Evolutionary conservation across 106 monocot species (phyloP).

Genomic region (Dactylorhiza incarnata): DNA sequence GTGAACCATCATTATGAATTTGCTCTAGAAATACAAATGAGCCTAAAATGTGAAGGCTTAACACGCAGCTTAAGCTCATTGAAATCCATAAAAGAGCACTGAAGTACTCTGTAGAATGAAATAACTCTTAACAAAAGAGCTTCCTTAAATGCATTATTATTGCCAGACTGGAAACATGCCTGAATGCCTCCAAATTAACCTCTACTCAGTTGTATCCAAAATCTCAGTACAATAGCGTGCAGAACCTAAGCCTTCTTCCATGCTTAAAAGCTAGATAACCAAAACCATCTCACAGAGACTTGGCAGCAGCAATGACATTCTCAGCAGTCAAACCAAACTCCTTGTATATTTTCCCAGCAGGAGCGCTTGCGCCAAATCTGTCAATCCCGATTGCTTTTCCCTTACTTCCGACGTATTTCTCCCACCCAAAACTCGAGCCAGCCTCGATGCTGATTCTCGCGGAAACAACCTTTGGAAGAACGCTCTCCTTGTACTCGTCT

Average conservation of each 20-base stretch:
- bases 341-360: slow-evolving; percentile 68
- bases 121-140: no score
- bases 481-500: slow-evolving; percentile 65
- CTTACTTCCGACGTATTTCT: slow-evolving; percentile 45
- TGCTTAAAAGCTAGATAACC: neutral
- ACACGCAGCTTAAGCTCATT: neutral
- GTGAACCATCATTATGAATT: no score
- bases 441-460: slow-evolving; percentile 71
- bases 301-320: slow-evolving; percentile 43
- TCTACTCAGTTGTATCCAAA: neutral
- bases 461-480: slow-evolving; percentile 40
- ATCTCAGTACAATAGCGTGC: neutral
- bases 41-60: neutral
- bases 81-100: neutral
- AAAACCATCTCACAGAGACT: slow-evolving; percentile 25
- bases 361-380: slow-evolving; percentile 72
- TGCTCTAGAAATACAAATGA: no score
- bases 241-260: neutral
- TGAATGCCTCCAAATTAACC: neutral
- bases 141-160: neutral
- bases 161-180: neutral
- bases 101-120: no score
- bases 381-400: slow-evolving; percentile 78
- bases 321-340: slow-evolving; percentile 64
- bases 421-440: slow-evolving; percentile 61